Conservation (phyloP, 805 yeast genomes). For the Myxozyma kluyveri region DNA sequence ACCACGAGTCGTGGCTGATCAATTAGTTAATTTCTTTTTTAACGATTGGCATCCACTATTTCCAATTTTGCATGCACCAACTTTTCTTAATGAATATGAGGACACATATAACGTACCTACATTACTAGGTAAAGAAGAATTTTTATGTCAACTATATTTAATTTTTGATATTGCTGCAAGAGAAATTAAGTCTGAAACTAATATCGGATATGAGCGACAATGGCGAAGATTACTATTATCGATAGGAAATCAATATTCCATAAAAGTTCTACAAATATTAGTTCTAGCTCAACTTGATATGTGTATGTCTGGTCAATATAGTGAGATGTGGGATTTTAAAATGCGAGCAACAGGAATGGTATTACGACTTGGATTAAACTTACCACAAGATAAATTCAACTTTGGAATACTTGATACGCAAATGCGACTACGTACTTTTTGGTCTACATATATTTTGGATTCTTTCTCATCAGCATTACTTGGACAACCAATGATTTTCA, state of each 20-base stretch:
- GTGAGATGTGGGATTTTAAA: constrained; percentile 70
- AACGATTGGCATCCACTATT: constrained; percentile 71
- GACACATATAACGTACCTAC: constrained; percentile 29
- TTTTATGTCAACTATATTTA: constrained; percentile 34
- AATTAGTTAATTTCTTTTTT: constrained; percentile 64
- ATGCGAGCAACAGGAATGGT: constrained; percentile 78
- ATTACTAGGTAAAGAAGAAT: constrained; percentile 27
- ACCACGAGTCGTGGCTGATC: constrained; percentile 61
- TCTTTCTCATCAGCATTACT: constrained; percentile 68
- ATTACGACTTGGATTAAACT: constrained; percentile 77
- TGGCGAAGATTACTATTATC: constrained; percentile 33
- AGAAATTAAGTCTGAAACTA: constrained; percentile 21
- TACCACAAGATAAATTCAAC: constrained; percentile 55
- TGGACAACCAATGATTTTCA: constrained; percentile 78
- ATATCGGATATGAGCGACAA: constrained; percentile 28
- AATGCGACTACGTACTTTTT: constrained; percentile 75
- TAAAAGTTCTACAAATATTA: constrained; percentile 53
- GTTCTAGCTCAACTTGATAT: constrained; percentile 69
- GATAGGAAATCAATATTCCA: constrained; percentile 28
- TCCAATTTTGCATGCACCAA: constrained; percentile 67
- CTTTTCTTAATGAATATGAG: constrained; percentile 62
- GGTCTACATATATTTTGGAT: constrained; percentile 80
- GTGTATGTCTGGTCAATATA: constrained; percentile 67
- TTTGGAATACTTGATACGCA: constrained; percentile 73
- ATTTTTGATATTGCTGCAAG: constrained; percentile 35